These are phyloP conservation scores for Lipomyces chichibuensis DNA, from an alignment of 805 yeast species.

Conservation along the genomic window DNA sequence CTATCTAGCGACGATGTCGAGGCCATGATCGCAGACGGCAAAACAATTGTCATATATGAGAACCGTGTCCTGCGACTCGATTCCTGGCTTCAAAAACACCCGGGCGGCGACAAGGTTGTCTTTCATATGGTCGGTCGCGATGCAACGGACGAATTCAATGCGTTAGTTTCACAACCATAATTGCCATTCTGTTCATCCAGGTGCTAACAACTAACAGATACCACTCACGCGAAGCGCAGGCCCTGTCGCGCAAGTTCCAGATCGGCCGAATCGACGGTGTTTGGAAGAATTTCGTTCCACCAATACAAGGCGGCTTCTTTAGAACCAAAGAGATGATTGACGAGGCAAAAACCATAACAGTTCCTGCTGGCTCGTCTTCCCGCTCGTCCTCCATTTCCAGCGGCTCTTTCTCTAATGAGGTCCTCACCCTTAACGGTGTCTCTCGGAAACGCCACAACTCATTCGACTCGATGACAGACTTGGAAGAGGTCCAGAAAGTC, in stretches of 20 bases:
- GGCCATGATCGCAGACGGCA: conserved; percentile 65
- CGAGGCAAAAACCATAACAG: conserved; percentile 13
- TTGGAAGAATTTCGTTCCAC: conserved; percentile 82
- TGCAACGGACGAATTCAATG: conserved; percentile 88
- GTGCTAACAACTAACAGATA: conserved; percentile 45
- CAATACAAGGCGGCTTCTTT: conserved; percentile 78
- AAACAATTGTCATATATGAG: conserved; percentile 68
- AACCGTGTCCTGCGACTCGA: conserved; percentile 65
- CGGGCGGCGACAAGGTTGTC: conserved; percentile 88
- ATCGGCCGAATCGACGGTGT: conserved; percentile 65
- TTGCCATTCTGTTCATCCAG: neutral
- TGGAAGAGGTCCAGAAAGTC: conserved; percentile 10
- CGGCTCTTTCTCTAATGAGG: neutral
- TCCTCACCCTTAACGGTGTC: neutral
- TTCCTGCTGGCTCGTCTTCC: conserved; percentile 3
- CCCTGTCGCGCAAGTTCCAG: conserved; percentile 57
- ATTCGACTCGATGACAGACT: conserved; percentile 4
- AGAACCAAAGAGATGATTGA: conserved; percentile 10
- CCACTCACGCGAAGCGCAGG: conserved; percentile 63
- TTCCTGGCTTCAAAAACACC: conserved; percentile 72
- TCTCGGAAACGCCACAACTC: neutral
- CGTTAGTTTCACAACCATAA: conserved; percentile 39
- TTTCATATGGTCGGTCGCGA: conserved; percentile 85
- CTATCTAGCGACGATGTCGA: conserved; percentile 55
- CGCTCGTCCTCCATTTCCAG: conserved; percentile 16